A percentile compares a stretch with the other conserved stretches of the same genome.
Evolutionary conservation across 2,329 filamentous ascomycete species (phyloP).

Genomic region (Cladosporium cucumerinum): DNA sequence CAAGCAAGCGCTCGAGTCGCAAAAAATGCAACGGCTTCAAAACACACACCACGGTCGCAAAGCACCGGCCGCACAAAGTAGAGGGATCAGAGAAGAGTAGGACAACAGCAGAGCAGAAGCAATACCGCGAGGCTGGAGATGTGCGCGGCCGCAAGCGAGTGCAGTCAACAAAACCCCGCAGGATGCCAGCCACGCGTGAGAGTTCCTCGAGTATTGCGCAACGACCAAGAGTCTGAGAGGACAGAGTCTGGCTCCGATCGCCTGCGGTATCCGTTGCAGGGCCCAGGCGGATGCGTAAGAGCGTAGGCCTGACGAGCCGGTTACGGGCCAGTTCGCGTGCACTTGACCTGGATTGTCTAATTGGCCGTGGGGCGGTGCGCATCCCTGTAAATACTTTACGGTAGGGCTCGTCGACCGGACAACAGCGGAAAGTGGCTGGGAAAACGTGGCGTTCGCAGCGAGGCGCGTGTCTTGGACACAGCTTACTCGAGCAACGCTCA

Average conservation of each 20-base stretch:
- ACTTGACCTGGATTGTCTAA: conserved; percentile 2
- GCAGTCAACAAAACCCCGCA: conserved; percentile 15
- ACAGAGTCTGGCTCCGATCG: conserved; percentile 12
- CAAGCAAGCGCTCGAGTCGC: conserved; percentile 8
- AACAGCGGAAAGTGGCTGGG: conserved; percentile 11
- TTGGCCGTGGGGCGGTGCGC: conserved; percentile 11
- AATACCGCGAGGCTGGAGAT: conserved; percentile 15
- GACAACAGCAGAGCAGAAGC: conserved; percentile 8
- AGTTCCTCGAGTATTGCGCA: conserved; percentile 11
- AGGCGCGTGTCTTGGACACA: not conserved
- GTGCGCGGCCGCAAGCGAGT: conserved; percentile 14
- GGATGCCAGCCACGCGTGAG: conserved; percentile 11
- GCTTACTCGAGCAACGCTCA: not conserved
- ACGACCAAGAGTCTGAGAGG: conserved; percentile 2
- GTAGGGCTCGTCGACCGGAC: conserved; percentile 8
- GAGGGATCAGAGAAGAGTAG: not conserved
- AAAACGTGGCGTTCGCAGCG: conserved; percentile 5
- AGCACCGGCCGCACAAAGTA: conserved; percentile 1
- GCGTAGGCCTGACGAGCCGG: conserved; percentile 7
- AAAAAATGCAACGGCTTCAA: not conserved
- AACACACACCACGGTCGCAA: conserved; percentile 10
- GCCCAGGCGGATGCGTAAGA: conserved; percentile 1
- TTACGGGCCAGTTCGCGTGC: conserved; percentile 14
- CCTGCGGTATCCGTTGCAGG: conserved; percentile 13
- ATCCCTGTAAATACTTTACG: not conserved